Evolutionary conservation across 257 asterid species (phyloP), one percentile per base, ranked within the genome.

Genomic region (Solanum chmielewskii): DNA sequence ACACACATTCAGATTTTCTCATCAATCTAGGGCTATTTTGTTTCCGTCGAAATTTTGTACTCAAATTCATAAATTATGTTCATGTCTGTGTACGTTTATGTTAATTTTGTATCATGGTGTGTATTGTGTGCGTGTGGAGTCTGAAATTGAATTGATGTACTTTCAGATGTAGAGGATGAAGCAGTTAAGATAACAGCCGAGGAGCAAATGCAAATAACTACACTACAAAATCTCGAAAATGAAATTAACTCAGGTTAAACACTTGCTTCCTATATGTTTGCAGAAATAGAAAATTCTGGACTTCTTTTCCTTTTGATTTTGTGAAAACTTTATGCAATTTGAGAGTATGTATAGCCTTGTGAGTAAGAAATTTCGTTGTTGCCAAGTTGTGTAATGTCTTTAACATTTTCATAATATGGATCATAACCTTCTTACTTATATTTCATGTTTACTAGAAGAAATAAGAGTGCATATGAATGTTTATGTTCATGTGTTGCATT

Each of bases 151-250:
- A 56, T 49, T 56, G 85, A 86, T 59, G 25, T 44, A 29, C 78
- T 87, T 91, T 90, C 93, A 96, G 99, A 96, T 93, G 99, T 91
- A 90, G 99, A 96, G 89, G 99, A 96, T 92, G 97, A 96, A 87
- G 98, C 95, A 18, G 96, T 95, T 45, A 92, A 93, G 89, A 89
- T 90, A 73, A 92, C 99, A 31, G 93, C 90, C 52, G 95, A 96
- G 87, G 98, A 96, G 90, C 99, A 96, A 80, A 93, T 93, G 96
- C 94, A 86, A 44, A 81, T 88, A 86, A 88, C 96, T 68, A 93
- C 94, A 62, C 85, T 96, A 83, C 93, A 92, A 83, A 90, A 91
- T 89, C 92, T 96, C 62, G 94, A 93, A 68, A 92, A 90, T 85
- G 99, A 96, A 84, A 95, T 95, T 41, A 92, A 89, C 76, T 91